Evolutionary conservation across 495 filamentous ascomycete species (phyloP).

Genomic region (Cercophora samala): DNA sequence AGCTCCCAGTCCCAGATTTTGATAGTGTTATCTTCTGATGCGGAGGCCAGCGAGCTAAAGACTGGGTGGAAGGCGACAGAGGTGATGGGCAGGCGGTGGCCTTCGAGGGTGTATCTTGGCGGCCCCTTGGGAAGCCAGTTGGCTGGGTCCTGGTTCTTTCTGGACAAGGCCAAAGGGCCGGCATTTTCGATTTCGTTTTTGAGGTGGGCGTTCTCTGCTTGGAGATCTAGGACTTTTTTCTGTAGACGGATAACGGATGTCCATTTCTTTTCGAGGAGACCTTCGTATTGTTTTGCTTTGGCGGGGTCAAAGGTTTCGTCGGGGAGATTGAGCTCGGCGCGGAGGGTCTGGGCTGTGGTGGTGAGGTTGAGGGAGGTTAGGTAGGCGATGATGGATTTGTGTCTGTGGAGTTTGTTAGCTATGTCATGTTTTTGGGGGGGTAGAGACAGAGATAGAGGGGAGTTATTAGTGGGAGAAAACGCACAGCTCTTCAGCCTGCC

Average conservation of each 20-base stretch:
- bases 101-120: slow-evolving; percentile 72
- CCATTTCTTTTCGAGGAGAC: slow-evolving; percentile 88
- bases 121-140: slow-evolving; percentile 78
- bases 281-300: slow-evolving; percentile 79
- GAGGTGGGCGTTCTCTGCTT: slow-evolving; percentile 63
- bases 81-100: slow-evolving; percentile 72
- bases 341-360: slow-evolving; percentile 61
- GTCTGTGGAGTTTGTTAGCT: slow-evolving; percentile 46
- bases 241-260: slow-evolving; percentile 81
- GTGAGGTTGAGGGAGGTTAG: slow-evolving; percentile 62
- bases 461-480: slow-evolving; percentile 22
- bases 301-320: slow-evolving; percentile 64
- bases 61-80: slow-evolving; percentile 89
- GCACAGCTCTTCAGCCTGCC: slow-evolving; percentile 83
- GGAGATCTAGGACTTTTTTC: slow-evolving; percentile 93
- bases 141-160: slow-evolving; percentile 69
- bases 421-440: background rate
- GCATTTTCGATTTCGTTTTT: slow-evolving; percentile 86
- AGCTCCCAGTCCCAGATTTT: slow-evolving; percentile 98
- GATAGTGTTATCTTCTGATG: slow-evolving; percentile 76
- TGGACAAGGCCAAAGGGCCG: slow-evolving; percentile 50
- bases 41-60: slow-evolving; percentile 83
- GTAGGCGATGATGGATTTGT: slow-evolving; percentile 86
- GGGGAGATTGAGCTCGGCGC: slow-evolving; percentile 58
- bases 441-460: background rate